Base-by-base conservation (phyloP, 2,329 filamentous ascomycete genomes). In the Thermothelomyces thermophilus region DNA sequence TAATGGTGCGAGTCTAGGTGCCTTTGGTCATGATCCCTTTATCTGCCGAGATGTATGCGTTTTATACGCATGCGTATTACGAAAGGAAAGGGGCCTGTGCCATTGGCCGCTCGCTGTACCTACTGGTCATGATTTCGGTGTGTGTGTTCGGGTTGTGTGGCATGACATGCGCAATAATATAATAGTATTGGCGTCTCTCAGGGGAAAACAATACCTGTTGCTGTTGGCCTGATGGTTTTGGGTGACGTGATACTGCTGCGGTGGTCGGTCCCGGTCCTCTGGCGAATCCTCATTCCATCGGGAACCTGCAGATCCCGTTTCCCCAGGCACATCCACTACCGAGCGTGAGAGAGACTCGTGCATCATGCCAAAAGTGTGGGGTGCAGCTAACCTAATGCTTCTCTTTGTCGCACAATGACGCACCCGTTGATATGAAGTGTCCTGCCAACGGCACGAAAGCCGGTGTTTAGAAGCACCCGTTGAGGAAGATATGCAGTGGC, bases 201-300 rank as follows among this genome's bases (percentile, higher is more conserved):
- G 24, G 45, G 41, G n/a, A n/a, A 48, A 46, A 48, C 47, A 48
- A 52, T 52, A 26, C 11, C 19, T 41, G 28, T 26, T 35, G 34
- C 28, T 35, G 28, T 26, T 34, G 30, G 41, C 24, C 30, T 33
- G 11, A n/a, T 31, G 30, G 30, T 31, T 31, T 14, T 3, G 5
- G 6, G 17, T 39, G 17, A 24, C 14, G 13, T 13, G 17, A 22
- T 22, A 3, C 10, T n/a, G n/a, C n/a, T n/a, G n/a, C n/a, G n/a
- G n/a, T n/a, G n/a, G n/a, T n/a, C n/a, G n/a, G n/a, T n/a, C n/a
- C n/a, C n/a, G n/a, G n/a, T n/a, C n/a, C 19, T 39, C 9, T 30
- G 14, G 14, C 17, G 13, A 31, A 34, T 24, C 14, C 16, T 26
- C 16, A 17, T 40, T 31, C n/a, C 26, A 35, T 46, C 44, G 44